These are phyloP conservation scores for Microdochium paspali DNA, from an alignment of 2,329 filamentous ascomycete genomes.

Conservation along the genomic window DNA sequence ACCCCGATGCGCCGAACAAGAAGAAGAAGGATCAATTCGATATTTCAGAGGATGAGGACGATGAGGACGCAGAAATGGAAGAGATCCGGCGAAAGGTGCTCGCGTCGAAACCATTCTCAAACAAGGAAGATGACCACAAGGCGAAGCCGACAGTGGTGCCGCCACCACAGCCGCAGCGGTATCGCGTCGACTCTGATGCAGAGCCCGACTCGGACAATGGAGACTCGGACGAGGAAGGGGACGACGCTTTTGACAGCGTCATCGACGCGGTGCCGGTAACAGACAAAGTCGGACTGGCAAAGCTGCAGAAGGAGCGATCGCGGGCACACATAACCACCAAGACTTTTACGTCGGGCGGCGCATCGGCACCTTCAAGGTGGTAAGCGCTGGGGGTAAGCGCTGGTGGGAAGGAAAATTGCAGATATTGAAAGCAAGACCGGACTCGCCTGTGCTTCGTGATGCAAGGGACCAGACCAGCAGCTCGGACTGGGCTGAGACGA, in stretches of 20 bases:
- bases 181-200: conserved; percentile 53
- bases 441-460: no score
- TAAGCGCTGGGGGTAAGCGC: no score
- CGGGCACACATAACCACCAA: conserved; percentile 35
- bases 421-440: no score
- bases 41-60: conserved; percentile 74
- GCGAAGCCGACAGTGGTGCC: conserved; percentile 57
- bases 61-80: conserved; percentile 73
- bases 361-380: conserved; percentile 39
- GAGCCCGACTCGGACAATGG: conserved; percentile 65
- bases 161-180: conserved; percentile 37
- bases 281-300: conserved; percentile 63
- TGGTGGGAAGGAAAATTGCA: no score
- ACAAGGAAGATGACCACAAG: conserved; percentile 35
- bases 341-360: conserved; percentile 39
- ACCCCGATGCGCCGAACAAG: conserved; percentile 28
- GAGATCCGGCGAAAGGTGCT: conserved; percentile 86
- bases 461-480: no score
- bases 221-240: conserved; percentile 40
- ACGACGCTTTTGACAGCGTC: conserved; percentile 85
- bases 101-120: conserved; percentile 79
- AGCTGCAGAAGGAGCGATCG: conserved; percentile 45
- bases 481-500: no score
- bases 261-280: conserved; percentile 87
- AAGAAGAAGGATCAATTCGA: conserved; percentile 58